Base-by-base conservation (phyloP, 1,284 basidiomycete species). In the Trametes hirsuta region DNA sequence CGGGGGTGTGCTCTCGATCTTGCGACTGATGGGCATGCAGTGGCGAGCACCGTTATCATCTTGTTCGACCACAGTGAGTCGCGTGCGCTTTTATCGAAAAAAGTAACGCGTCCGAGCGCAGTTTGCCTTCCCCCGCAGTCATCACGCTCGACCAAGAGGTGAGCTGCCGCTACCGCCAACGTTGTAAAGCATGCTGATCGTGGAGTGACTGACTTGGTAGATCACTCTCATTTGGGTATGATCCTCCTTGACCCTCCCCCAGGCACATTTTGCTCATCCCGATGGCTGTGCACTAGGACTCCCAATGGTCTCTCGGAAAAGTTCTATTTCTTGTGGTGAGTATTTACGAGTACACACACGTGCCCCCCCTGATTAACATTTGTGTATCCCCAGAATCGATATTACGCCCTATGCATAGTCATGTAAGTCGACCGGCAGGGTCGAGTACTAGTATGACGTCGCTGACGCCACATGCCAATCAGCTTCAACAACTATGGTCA, bases 131-230 rank as follows among this genome's bases (percentile, higher is more conserved):
- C 9, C n/a, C 45, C 18, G 5, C 53, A 85, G 84, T 81, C 39
- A 68, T 83, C 45, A 86, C 84, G 3, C 68, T 84, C 6, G 81
- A 80, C 52, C 75, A 80, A 48, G 84, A 86, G 77, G 84, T 84
- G 49, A 55, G 76, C 67, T 10, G 2, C 47, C 37, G 5, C 6
- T 40, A 30, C 4, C 8, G 30, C 30, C 30, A 30, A 30, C 30
- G 30, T 21, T 5, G 6, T 15, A 10, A 36, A 5, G 15, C 21
- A 44, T 40, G 3, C 39, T 22, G 53, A 41, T 36, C 44, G 25
- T 25, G 22, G 12, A 40, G n/a, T 24, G 37, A 39, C 30, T 58
- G 37, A 59, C 52, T 34, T 47, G 34, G 21, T 63, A 85, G 83
- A 71, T 83, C 47, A 76, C 81, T 30, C 69, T 83, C 47, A 82